phyloP scores from a whole-genome alignment of 2,329 filamentous ascomycete species.

The Colletotrichum australisinense region DNA sequence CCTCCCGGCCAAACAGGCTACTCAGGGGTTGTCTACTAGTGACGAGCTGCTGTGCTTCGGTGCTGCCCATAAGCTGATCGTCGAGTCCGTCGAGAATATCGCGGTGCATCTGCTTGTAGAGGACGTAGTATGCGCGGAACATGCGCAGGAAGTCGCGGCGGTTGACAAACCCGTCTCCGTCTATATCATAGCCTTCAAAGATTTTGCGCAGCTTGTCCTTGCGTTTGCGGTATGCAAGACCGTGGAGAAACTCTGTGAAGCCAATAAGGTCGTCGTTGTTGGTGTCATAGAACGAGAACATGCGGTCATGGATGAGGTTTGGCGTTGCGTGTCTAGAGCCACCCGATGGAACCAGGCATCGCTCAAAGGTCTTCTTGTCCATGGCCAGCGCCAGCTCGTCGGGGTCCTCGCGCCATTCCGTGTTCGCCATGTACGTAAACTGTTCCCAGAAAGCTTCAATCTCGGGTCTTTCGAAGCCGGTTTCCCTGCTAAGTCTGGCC shows the following conservation, averaged over 20 bases:
- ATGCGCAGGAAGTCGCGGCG: constrained; percentile 90
- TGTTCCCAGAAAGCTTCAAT: constrained; percentile 96
- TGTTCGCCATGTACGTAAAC: constrained; percentile 92
- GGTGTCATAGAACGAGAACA: constrained; percentile 96
- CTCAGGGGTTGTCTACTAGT: constrained; percentile 81
- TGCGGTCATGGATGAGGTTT: constrained; percentile 93
- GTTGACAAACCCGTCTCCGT: constrained; percentile 86
- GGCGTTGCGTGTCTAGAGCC: constrained; percentile 81
- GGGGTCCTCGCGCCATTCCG: constrained; percentile 85
- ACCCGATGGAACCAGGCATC: constrained; percentile 87
- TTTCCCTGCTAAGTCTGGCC: constrained; percentile 75
- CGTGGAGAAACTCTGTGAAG: constrained; percentile 91
- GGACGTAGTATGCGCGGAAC: constrained; percentile 90
- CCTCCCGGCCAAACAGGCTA: constrained; percentile 78
- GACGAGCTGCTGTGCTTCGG: constrained; percentile 81
- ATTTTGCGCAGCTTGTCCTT: constrained; percentile 79
- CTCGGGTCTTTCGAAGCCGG: constrained; percentile 85
- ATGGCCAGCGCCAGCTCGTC: constrained; percentile 84
- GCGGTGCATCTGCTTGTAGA: constrained; percentile 89
- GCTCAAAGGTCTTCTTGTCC: constrained; percentile 92
- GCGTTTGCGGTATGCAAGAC: constrained; percentile 76
- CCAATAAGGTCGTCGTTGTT: constrained; percentile 90
- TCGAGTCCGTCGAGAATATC: constrained; percentile 85
- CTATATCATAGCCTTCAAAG: constrained; percentile 91
- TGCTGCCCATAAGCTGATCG: constrained; percentile 80